A percentile compares a stretch with the other conserved stretches of the same genome.
Conservation (phyloP, 768 basidiomycete genomes). For the Calocybe indica region DNA sequence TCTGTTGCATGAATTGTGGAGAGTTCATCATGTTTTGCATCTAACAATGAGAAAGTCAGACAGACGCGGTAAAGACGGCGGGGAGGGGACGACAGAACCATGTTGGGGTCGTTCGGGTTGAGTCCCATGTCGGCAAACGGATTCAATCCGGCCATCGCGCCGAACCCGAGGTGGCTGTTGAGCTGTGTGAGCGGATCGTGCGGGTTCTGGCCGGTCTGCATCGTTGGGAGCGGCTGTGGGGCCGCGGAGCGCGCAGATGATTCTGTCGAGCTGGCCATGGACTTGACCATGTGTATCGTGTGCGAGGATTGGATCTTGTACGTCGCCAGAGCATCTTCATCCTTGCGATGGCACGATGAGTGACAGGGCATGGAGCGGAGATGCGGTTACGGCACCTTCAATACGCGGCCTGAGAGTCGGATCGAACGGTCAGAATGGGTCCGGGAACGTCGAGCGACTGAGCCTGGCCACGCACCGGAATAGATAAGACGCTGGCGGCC, state of each 20-base stretch:
- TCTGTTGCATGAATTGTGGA: slow-evolving; percentile 81
- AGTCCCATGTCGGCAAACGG: slow-evolving; percentile 90
- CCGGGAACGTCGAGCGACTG: background rate
- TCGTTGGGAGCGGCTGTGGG: slow-evolving; percentile 66
- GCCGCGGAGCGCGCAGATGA: slow-evolving; percentile 31
- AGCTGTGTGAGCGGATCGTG: slow-evolving; percentile 82
- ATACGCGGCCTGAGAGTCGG: slow-evolving; percentile 49
- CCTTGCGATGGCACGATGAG: slow-evolving; percentile 32
- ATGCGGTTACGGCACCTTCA: slow-evolving; percentile 46
- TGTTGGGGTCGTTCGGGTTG: slow-evolving; percentile 91
- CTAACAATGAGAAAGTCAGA: slow-evolving; percentile 26
- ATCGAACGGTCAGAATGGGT: background rate
- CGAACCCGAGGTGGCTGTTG: slow-evolving; percentile 74
- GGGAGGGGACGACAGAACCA: slow-evolving; percentile 44
- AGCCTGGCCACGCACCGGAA: slow-evolving; percentile 50
- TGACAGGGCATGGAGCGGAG: background rate
- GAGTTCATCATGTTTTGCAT: slow-evolving; percentile 82
- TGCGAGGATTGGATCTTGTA: slow-evolving; percentile 92
- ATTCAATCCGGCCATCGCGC: slow-evolving; percentile 80
- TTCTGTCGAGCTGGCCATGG: slow-evolving; percentile 49
- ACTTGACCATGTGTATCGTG: slow-evolving; percentile 93
- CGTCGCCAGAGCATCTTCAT: slow-evolving; percentile 72
- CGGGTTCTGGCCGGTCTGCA: slow-evolving; percentile 90
- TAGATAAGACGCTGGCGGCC: slow-evolving; percentile 91
- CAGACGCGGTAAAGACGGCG: background rate